Conservation (phyloP, 805 yeast genomes). For the Candida adriatica region DNA sequence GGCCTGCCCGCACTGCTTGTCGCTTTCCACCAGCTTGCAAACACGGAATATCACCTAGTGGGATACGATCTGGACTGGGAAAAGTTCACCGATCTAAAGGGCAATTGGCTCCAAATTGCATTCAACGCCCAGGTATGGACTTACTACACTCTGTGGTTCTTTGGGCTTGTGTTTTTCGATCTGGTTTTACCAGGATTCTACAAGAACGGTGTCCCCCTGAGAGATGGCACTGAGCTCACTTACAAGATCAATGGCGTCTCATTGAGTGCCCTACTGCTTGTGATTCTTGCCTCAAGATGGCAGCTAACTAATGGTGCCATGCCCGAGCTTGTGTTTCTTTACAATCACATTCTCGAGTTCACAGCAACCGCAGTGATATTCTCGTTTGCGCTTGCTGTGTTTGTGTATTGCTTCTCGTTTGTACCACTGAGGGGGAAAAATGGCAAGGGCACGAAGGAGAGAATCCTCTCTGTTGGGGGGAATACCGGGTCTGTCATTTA, state of each 20-base stretch:
- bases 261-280: constrained; percentile 35
- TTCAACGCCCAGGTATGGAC: constrained; percentile 48
- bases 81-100: constrained; percentile 30
- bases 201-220: constrained; percentile 57
- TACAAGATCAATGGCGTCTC: constrained; percentile 81
- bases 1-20: constrained; percentile 63
- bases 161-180: constrained; percentile 56
- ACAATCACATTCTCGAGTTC: constrained; percentile 60
- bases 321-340: constrained; percentile 78
- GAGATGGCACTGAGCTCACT: constrained; percentile 66
- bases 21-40: constrained; percentile 52
- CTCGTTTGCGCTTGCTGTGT: constrained; percentile 53
- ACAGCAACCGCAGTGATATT: constrained; percentile 57
- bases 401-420: constrained; percentile 65
- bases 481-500: constrained; percentile 69
- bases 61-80: constrained; percentile 41
- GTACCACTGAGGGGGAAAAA: constrained; percentile 45
- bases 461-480: constrained; percentile 80
- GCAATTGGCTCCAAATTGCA: constrained; percentile 27
- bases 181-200: constrained; percentile 56
- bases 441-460: constrained; percentile 50
- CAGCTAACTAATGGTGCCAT: constrained; percentile 42
- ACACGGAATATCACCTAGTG: constrained; percentile 46
- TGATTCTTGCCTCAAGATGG: constrained; percentile 45
- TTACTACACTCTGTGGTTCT: constrained; percentile 70